Evolutionary conservation across 352 stramenopile genomes (phyloP).

Genomic region (Phytophthora pinifolia): DNA sequence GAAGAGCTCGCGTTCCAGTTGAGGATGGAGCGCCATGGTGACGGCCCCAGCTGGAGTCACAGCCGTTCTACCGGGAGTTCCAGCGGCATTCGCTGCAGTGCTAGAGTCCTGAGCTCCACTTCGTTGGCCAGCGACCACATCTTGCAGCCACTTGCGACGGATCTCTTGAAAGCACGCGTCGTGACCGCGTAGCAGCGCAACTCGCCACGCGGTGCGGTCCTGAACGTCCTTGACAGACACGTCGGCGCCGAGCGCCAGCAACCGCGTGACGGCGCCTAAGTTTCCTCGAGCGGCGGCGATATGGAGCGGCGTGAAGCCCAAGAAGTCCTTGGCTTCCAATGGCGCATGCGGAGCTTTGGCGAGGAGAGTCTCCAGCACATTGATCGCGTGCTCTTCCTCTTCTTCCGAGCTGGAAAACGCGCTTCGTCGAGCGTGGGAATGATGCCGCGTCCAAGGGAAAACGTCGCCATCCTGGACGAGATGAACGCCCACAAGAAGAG

Average conservation of each 20-base stretch:
- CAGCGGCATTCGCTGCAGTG: neutral
- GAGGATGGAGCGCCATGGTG: constrained; percentile 33
- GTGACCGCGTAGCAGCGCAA: constrained; percentile 52
- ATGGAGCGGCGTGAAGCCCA: constrained; percentile 64
- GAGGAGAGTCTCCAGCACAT: constrained; percentile 34
- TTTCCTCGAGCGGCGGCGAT: constrained; percentile 50
- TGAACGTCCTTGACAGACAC: constrained; percentile 43
- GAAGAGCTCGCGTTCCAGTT: constrained; percentile 36
- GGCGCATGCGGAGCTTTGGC: constrained; percentile 30
- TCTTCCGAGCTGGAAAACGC: constrained; percentile 6
- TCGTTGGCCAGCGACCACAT: constrained; percentile 18
- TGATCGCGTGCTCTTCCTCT: constrained; percentile 33
- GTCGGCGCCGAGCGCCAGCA: constrained; percentile 53
- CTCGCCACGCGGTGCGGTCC: constrained; percentile 56
- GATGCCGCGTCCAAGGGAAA: constrained; percentile 25
- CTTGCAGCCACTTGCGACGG: constrained; percentile 56
- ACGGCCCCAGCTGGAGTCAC: constrained; percentile 1
- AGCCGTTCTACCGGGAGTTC: neutral
- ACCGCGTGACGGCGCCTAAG: constrained; percentile 33
- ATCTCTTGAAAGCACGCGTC: constrained; percentile 69
- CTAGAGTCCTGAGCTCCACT: constrained; percentile 3
- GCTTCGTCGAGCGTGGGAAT: constrained; percentile 10
- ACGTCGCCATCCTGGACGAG: constrained; percentile 24
- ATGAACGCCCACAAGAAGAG: constrained; percentile 28
- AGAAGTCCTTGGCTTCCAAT: constrained; percentile 52